Conservation (phyloP, 768 basidiomycete genomes). For the Hericium erinaceus region DNA sequence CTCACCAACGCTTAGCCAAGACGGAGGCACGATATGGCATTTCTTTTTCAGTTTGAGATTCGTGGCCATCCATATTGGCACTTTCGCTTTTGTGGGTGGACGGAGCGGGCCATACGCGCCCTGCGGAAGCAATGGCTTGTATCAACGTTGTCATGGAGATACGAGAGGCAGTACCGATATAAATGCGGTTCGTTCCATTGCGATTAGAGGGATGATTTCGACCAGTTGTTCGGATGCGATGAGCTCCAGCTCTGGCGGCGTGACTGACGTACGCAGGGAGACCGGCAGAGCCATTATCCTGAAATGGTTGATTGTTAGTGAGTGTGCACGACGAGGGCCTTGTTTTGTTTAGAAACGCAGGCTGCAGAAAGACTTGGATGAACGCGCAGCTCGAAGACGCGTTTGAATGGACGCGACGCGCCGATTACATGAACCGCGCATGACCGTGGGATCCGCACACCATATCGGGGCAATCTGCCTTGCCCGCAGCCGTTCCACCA, state of each 20-base stretch:
- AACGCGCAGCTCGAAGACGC: too few species aligned
- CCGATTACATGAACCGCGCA: not conserved
- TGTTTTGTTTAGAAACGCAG: too few species aligned
- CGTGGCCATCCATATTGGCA: conserved; percentile 96
- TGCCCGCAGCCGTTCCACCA: not conserved
- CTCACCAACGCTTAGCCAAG: conserved; percentile 83
- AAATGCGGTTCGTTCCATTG: conserved; percentile 87
- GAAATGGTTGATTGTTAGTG: not conserved
- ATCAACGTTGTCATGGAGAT: not conserved
- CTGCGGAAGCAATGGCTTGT: conserved; percentile 28
- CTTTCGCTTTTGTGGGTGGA: conserved; percentile 73
- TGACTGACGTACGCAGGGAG: conserved; percentile 58
- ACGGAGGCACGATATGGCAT: conserved; percentile 84
- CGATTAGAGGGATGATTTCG: conserved; percentile 80
- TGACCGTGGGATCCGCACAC: not conserved
- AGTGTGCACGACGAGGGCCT: not conserved
- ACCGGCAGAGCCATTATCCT: conserved; percentile 66
- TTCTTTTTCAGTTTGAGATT: conserved; percentile 93
- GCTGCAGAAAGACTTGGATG: too few species aligned
- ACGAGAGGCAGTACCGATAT: conserved; percentile 55
- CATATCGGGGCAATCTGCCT: not conserved
- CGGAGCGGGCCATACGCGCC: conserved; percentile 89
- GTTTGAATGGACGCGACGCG: too few species aligned
- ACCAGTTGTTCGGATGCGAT: conserved; percentile 79
- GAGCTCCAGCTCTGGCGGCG: conserved; percentile 81